These are phyloP conservation scores for Caloboletus firmus DNA, from an alignment of 1,284 basidiomycete species.

Conservation along the genomic window DNA sequence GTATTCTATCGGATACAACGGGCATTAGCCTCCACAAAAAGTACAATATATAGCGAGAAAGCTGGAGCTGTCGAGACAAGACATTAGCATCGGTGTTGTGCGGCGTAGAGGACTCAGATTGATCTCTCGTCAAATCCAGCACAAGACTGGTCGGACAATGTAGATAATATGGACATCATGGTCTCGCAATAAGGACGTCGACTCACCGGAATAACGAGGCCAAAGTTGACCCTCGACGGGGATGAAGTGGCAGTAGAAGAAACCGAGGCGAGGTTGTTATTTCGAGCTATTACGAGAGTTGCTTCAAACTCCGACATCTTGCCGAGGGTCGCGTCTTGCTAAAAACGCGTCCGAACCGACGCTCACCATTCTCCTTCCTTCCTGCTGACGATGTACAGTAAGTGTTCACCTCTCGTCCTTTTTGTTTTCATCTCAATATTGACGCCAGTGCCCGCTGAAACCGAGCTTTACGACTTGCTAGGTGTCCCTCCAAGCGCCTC, in stretches of 20 bases:
- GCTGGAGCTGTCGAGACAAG: conserved; percentile 16
- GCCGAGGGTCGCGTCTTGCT: conserved; percentile 32
- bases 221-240: neutral
- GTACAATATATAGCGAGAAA: conserved; percentile 7
- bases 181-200: conserved; percentile 13
- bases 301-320: conserved; percentile 35
- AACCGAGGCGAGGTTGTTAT: neutral
- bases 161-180: conserved; percentile 76
- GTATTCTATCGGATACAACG: conserved; percentile 39
- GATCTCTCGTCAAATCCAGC: conserved; percentile 44
- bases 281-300: neutral
- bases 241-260: neutral
- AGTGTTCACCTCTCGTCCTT: conserved; percentile 7
- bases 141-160: conserved; percentile 70
- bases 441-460: conserved; percentile 67
- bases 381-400: conserved; percentile 24
- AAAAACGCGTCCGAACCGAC: conserved; percentile 29
- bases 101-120: conserved; percentile 34
- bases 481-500: conserved; percentile 68
- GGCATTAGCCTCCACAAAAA: conserved; percentile 21
- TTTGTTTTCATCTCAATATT: conserved; percentile 2
- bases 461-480: conserved; percentile 77
- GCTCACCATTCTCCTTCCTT: conserved; percentile 23
- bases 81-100: conserved; percentile 11
- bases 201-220: conserved; percentile 26